Base-by-base conservation (phyloP, 371 early-diverging fungal species). In the Fennellomyces sp. region DNA sequence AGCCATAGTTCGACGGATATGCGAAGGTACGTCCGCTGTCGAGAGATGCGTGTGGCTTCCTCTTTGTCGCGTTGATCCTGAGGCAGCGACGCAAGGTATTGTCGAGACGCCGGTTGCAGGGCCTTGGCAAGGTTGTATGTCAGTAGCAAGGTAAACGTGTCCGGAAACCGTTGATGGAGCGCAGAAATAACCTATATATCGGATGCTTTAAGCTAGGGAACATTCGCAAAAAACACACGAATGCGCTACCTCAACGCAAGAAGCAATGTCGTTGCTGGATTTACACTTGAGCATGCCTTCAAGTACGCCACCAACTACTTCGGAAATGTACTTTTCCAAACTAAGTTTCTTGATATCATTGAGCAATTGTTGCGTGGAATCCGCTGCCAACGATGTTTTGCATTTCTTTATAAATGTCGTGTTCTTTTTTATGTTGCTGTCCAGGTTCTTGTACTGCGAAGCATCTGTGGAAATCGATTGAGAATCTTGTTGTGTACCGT, bases 371-470 rank as follows among this genome's bases (percentile, higher is more conserved):
- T 81, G 69, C 0, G 78, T 66, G 29, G 84, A 84, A 55, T 96
- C 95, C 13, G 88, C 85, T 19, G 91, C 89, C 56, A 97, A 74
- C 25, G 87, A 84, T 0, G 94, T 80, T 61, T 91, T 91, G 72
- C 96, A 91, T 70, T 94, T 96, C 66, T 94, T 94, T 55, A 96
- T 93, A 68, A 98, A 97, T 5, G 91, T 87, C 3, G 94, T 93
- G 75, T 97, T 97, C 81, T 97, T 97, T 69, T 97, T 98, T 56
- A 98, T 90, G 73, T 93, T 96, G 60, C 96, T 92, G 68, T 98
- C 99, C 17, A 97, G 88, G 53, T 86, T 91, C 50, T 76, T 76
- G 35, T 56, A 64, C 38, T 64, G 58, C 36, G 62, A 33, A 17
- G 60, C 57, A 60, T 73, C 73, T 73, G 52, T 6, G 15, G 50